Conservation (phyloP, 208 protist species). For the Phytomonas francai region DNA sequence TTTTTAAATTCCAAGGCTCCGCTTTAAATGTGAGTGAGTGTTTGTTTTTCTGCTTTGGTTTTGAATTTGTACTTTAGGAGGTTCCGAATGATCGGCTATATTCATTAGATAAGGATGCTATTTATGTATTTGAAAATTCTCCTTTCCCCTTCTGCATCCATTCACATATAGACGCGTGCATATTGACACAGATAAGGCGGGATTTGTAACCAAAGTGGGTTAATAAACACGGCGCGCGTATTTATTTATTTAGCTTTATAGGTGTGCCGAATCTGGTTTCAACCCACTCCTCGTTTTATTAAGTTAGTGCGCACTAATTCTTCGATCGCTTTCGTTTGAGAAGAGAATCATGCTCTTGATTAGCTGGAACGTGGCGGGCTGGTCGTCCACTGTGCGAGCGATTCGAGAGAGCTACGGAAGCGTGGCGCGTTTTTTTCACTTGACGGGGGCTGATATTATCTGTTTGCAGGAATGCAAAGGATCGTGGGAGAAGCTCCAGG, state of each 20-base stretch:
- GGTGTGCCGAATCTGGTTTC: background rate
- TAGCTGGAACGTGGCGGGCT: conserved; percentile 87
- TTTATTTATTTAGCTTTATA: background rate
- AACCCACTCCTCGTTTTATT: background rate
- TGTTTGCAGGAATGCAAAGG: conserved; percentile 85
- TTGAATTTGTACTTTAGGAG: too few relatives aligned
- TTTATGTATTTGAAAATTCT: background rate
- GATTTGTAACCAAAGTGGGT: background rate
- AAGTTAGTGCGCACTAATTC: background rate
- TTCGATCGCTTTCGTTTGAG: background rate
- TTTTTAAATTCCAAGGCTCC: too few relatives aligned
- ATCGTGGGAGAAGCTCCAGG: conserved; percentile 40
- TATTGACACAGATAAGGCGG: background rate
- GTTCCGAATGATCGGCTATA: too few relatives aligned
- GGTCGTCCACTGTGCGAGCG: conserved; percentile 54
- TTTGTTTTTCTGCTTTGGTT: too few relatives aligned
- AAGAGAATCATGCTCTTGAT: conserved; percentile 54
- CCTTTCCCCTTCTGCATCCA: background rate
- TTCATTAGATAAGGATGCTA: too few relatives aligned
- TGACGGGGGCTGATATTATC: conserved; percentile 64
- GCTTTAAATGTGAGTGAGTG: too few relatives aligned
- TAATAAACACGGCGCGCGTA: too few relatives aligned
- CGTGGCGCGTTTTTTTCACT: conserved; percentile 52
- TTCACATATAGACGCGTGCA: background rate
- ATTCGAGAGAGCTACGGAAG: conserved; percentile 73